Conservation (phyloP, 2,329 filamentous ascomycete genomes). For the Ceratocystis alfenasii region DNA sequence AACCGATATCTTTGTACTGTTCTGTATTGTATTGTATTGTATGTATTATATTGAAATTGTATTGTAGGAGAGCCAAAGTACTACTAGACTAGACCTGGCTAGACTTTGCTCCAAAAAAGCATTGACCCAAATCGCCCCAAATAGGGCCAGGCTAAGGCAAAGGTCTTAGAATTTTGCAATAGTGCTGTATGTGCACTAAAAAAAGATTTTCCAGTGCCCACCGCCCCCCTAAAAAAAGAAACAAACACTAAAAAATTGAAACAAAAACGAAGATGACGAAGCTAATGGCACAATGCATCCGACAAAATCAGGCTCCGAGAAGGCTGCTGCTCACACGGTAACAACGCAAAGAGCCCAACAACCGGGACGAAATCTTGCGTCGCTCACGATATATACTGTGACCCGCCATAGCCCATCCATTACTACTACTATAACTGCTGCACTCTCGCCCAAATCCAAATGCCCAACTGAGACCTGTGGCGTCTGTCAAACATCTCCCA, state of each 20-base stretch:
- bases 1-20: no score
- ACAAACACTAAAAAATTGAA: background rate
- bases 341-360: no score
- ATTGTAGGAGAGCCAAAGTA: no score
- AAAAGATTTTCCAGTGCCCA: background rate
- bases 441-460: background rate
- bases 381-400: background rate
- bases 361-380: no score
- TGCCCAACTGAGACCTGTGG: background rate
- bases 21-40: no score
- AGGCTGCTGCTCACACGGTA: no score
- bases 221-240: slow-evolving; percentile 1
- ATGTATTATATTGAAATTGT: no score
- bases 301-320: no score
- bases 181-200: background rate
- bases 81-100: background rate
- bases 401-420: background rate
- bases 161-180: background rate
- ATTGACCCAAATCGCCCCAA: background rate
- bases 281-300: no score
- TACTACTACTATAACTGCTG: background rate
- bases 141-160: background rate
- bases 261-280: background rate
- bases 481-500: background rate
- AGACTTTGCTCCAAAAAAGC: slow-evolving; percentile 1